Conservation (phyloP, 2,329 filamentous ascomycete species). For the Pyrenophora seminiperda region DNA sequence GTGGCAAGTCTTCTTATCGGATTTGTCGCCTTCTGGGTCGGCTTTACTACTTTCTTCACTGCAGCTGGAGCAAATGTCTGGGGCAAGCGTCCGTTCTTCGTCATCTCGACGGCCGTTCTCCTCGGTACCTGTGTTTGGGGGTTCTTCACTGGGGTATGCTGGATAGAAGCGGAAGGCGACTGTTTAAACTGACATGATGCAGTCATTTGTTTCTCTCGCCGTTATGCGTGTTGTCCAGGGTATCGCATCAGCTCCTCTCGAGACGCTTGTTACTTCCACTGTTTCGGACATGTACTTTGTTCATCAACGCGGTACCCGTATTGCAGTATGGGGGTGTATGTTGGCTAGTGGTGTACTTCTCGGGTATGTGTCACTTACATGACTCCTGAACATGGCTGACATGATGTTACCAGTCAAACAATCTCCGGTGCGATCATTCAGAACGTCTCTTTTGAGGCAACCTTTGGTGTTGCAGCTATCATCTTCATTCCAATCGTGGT, state of each 20-base stretch:
- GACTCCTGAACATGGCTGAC: constrained; percentile 21
- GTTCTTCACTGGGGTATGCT: constrained; percentile 42
- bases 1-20: constrained; percentile 49
- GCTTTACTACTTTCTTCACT: constrained; percentile 51
- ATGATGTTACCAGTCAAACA: constrained; percentile 44
- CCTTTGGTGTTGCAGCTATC: constrained; percentile 52
- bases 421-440: constrained; percentile 52
- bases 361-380: constrained; percentile 41
- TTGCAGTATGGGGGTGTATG: constrained; percentile 68
- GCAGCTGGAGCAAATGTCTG: constrained; percentile 48
- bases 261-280: constrained; percentile 84
- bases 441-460: constrained; percentile 49
- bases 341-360: constrained; percentile 46
- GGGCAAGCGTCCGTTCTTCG: constrained; percentile 47
- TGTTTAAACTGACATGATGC: not conserved
- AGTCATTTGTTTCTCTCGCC: constrained; percentile 48
- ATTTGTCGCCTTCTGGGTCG: constrained; percentile 47
- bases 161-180: not conserved
- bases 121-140: constrained; percentile 49
- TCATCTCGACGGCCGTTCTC: constrained; percentile 46
- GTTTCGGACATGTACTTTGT: constrained; percentile 93
- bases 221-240: constrained; percentile 78
- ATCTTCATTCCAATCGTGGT: constrained; percentile 51
- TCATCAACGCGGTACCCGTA: constrained; percentile 80
- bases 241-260: constrained; percentile 84